phyloP scores from a whole-genome alignment of 108 stramenopile genomes.

The Nitzschia palea region DNA sequence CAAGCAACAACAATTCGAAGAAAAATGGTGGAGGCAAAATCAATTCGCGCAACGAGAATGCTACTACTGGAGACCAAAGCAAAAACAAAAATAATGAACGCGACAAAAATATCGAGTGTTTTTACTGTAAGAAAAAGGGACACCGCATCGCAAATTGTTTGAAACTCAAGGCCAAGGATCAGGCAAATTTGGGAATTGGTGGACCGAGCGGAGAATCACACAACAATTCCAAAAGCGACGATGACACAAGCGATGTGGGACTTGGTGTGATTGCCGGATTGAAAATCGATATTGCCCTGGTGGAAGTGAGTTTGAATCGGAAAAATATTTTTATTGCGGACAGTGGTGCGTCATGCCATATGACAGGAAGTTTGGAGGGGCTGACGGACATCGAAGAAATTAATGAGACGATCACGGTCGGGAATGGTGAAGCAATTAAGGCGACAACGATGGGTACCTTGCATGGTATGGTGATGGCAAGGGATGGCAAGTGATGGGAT shows the following conservation, averaged over 20 bases:
- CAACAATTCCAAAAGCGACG: not conserved
- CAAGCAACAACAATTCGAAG: too few species aligned
- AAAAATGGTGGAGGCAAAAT: not conserved
- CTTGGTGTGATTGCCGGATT: not conserved
- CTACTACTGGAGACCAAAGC: too few species aligned
- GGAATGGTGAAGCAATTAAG: not conserved
- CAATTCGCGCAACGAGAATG: too few species aligned
- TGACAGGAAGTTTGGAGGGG: too few species aligned
- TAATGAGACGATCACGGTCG: not conserved
- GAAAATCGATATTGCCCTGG: not conserved
- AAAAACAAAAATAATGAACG: not conserved
- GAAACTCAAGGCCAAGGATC: not conserved
- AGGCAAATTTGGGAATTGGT: not conserved
- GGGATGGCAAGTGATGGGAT: too few species aligned
- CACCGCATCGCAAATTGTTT: constrained; percentile 11
- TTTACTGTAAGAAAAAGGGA: constrained; percentile 8
- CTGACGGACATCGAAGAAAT: not conserved
- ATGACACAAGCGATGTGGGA: too few species aligned
- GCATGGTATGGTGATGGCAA: not conserved
- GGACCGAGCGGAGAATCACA: not conserved
- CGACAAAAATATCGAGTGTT: too few species aligned
- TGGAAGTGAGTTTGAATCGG: not conserved
- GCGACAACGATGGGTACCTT: not conserved
- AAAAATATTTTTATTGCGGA: not conserved
- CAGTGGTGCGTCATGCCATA: not conserved